These are phyloP conservation scores for Tolypocladium cylindrosporum DNA, from an alignment of 2,329 filamentous ascomycete species.

Conservation along the genomic window DNA sequence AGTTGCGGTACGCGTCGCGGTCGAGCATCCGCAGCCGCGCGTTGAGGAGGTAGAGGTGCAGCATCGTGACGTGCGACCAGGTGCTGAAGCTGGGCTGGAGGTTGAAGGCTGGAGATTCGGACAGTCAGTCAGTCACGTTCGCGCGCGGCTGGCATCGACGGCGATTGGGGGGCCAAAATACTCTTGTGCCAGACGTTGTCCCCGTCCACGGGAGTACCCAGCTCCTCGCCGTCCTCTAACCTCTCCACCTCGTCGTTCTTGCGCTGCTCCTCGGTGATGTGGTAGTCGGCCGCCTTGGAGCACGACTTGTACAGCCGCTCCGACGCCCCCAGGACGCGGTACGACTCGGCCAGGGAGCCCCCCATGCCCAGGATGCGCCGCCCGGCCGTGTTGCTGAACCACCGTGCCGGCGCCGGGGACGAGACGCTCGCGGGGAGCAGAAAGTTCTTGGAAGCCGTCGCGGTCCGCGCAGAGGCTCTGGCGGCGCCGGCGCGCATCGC, in stretches of 20 bases:
- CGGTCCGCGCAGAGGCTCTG: conserved; percentile 13
- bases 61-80: conserved; percentile 92
- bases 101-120: conserved; percentile 49
- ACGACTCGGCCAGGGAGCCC: conserved; percentile 34
- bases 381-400: conserved; percentile 25
- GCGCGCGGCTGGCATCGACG: not conserved
- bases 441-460: not conserved
- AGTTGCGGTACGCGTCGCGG: conserved; percentile 55
- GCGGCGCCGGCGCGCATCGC: conserved; percentile 19
- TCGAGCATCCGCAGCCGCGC: conserved; percentile 75
- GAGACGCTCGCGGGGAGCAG: not conserved
- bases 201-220: conserved; percentile 41
- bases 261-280: conserved; percentile 56
- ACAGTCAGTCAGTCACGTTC: not conserved
- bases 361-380: conserved; percentile 23
- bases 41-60: conserved; percentile 89
- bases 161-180: conserved; percentile 27
- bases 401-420: conserved; percentile 12
- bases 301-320: conserved; percentile 71
- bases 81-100: conserved; percentile 84
- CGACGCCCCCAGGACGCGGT: conserved; percentile 71
- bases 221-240: conserved; percentile 69
- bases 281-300: conserved; percentile 64
- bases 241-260: conserved; percentile 58
- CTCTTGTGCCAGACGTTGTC: conserved; percentile 61